Evolutionary conservation across 2,329 filamentous ascomycete species (phyloP).

Genomic region (Teratosphaeria viscida): DNA sequence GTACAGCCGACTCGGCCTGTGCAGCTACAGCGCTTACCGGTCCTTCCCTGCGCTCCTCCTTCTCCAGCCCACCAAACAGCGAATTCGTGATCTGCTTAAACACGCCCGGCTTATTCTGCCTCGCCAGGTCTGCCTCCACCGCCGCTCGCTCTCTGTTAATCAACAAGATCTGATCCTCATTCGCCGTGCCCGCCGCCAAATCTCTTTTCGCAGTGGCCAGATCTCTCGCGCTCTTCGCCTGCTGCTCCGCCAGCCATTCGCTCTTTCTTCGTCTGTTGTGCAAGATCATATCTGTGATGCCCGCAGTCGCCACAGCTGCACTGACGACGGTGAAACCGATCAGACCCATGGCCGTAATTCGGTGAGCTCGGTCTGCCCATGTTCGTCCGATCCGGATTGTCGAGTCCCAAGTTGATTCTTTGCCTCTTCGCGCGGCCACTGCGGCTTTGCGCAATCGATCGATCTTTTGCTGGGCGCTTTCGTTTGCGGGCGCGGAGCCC

Average conservation of each 20-base stretch:
- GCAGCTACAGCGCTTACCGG: conserved; percentile 19
- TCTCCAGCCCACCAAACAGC: conserved; percentile 24
- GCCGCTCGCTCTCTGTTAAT: conserved; percentile 52
- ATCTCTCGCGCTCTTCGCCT: conserved; percentile 33
- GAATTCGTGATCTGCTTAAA: conserved; percentile 24
- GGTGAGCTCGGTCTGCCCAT: conserved; percentile 52
- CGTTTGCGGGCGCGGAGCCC: conserved; percentile 31
- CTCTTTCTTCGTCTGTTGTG: conserved; percentile 56
- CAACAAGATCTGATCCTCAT: conserved; percentile 42
- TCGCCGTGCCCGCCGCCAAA: conserved; percentile 33
- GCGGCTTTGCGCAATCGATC: conserved; percentile 41
- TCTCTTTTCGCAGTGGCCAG: conserved; percentile 36
- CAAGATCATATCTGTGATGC: conserved; percentile 54
- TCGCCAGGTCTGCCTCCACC: conserved; percentile 41
- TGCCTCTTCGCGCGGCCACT: conserved; percentile 35
- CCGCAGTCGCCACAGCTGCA: conserved; percentile 52
- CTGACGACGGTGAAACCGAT: conserved; percentile 53
- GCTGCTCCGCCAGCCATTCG: conserved; percentile 49
- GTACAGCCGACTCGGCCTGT: conserved; percentile 4
- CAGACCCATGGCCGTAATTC: conserved; percentile 48
- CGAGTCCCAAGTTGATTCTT: conserved; percentile 45
- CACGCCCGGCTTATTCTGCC: conserved; percentile 26
- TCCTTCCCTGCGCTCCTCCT: conserved; percentile 29
- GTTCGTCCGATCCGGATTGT: conserved; percentile 42
- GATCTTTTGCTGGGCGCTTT: conserved; percentile 46